Conservation (phyloP, 192 early-diverging fungal genomes). For the Funneliformis geosporum region DNA sequence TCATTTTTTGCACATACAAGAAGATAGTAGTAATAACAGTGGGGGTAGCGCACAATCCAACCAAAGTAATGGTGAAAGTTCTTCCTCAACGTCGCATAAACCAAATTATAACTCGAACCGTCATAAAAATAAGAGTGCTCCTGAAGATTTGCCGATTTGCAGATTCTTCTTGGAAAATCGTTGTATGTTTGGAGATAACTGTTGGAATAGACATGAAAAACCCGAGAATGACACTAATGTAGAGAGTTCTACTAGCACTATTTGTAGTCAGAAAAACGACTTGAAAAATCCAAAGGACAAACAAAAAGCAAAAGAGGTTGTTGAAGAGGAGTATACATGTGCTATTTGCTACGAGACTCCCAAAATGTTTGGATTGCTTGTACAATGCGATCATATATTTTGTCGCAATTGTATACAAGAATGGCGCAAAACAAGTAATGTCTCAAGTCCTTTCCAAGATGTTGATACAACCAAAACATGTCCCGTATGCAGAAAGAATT, state of each 20-base stretch:
- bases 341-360: conserved; percentile 34
- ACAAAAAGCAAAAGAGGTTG: conserved; percentile 21
- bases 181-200: conserved; percentile 23
- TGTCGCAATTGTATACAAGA: conserved; percentile 30
- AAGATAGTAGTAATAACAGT: neutral
- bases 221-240: neutral
- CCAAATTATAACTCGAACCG: neutral
- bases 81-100: conserved; percentile 11
- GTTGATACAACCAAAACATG: conserved; percentile 17
- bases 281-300: neutral
- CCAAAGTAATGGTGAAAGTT: neutral
- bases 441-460: conserved; percentile 2
- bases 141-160: neutral
- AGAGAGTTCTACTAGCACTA: neutral
- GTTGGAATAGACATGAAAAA: conserved; percentile 34
- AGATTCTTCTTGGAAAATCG: conserved; percentile 26
- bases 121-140: neutral
- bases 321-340: conserved; percentile 17
- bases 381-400: conserved; percentile 34
- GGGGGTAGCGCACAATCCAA: neutral
- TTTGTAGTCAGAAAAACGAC: neutral
- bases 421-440: conserved; percentile 22
- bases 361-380: conserved; percentile 29
- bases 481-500: conserved; percentile 26
- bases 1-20: neutral